These are phyloP conservation scores for Carex parvula DNA, from an alignment of 176 grass and related monocot genomes.

Conservation along the genomic window DNA sequence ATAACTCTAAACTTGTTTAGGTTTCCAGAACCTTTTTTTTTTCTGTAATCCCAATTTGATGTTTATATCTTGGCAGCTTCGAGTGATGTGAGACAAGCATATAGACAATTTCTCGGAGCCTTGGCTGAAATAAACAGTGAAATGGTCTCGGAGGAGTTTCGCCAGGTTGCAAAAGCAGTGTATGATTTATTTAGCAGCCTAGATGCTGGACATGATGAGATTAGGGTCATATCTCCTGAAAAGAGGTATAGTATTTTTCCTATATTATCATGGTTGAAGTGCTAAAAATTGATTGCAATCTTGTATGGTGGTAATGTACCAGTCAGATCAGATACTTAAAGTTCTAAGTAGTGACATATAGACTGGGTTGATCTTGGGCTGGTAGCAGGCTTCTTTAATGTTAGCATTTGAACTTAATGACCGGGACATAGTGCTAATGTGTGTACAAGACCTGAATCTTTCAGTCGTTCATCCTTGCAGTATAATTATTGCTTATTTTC, in stretches of 20 bases:
- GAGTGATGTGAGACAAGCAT: slow-evolving; percentile 65
- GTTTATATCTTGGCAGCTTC: slow-evolving; percentile 48
- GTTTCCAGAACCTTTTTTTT: neutral
- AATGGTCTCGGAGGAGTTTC: slow-evolving; percentile 71
- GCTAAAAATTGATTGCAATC: neutral
- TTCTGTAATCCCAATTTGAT: slow-evolving; percentile 7
- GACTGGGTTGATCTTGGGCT: neutral
- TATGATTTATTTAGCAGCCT: slow-evolving; percentile 52
- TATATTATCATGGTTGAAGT: neutral
- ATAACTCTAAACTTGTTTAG: neutral
- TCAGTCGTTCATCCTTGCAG: neutral
- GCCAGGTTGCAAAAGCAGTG: slow-evolving; percentile 52
- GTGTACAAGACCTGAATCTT: neutral
- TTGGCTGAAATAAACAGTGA: slow-evolving; percentile 79
- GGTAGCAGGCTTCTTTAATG: neutral
- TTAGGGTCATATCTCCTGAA: slow-evolving; percentile 7
- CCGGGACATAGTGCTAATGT: neutral
- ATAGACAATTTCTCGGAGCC: slow-evolving; percentile 69
- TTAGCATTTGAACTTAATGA: neutral
- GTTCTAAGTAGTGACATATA: neutral
- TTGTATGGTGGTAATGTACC: slow-evolving; percentile 3
- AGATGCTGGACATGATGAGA: slow-evolving; percentile 25
- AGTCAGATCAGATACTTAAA: neutral
- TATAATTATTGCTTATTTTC: neutral
- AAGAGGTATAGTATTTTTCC: slow-evolving; percentile 3